Evolutionary conservation across 2,329 filamentous ascomycete genomes (phyloP), one percentile per base, ranked within the genome.

Genomic region (Microdochium bolleyi): DNA sequence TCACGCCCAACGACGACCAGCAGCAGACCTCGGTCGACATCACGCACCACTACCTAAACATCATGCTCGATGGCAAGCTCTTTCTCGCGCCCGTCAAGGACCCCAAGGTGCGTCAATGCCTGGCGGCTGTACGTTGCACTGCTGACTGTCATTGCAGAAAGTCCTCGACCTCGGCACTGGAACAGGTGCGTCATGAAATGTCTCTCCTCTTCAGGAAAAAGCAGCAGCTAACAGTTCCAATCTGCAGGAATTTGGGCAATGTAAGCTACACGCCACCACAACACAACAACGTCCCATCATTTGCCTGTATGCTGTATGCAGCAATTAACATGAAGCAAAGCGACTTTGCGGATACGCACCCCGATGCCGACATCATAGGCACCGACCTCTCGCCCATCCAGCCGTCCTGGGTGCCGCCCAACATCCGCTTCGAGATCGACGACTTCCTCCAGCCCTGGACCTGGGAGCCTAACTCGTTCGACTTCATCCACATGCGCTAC

Each of bases 381-480:
- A 76, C 78, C 2, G 80, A 84, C 57, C 69, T 84, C 1, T 81
- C 77, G 14, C 79, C 80, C 0, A 80, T 82, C 14, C 80, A 84
- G 54, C 79, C 80, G 2, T 68, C 68, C 16, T 79, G 70, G 64
- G 75, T 83, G 2, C 81, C 82, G 3, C 72, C 74, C 44, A 86
- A 85, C 58, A 77, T 84, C 34, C 76, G 79, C 56, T 86, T 85
- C 57, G 73, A 83, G 56, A 75, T 85, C 48, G 82, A 85, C 61
- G 81, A 86, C 58, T 77, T 79, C 49, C 79, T 30, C 10, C 8
- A 27, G 8, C 8, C n/a, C 64, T 70, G 76, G 64, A 21, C 69
- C 71, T 7, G 60, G 67, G 1, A 61, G 3, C 14, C 48, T 7
- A 14, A 74, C 52, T 65, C 71, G 50, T 80, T 80, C 61, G 79